Conservation (phyloP, 176 grass and related monocot genomes). For the Tillandsia fasciculata region DNA sequence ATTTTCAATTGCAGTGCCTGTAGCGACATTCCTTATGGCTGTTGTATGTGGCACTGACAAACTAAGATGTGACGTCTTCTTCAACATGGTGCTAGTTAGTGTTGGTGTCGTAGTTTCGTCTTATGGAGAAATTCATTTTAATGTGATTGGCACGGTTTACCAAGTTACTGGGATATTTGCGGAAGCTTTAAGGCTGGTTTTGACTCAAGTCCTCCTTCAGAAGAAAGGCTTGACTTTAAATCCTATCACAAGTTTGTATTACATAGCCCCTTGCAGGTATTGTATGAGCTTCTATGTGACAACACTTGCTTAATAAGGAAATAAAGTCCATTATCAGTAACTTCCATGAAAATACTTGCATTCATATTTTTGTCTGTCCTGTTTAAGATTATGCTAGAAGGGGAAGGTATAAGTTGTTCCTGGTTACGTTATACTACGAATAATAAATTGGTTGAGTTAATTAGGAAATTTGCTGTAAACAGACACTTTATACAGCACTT, state of each 20-base stretch:
- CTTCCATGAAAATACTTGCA: neutral
- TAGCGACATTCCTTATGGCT: constrained; percentile 96
- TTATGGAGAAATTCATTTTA: constrained; percentile 96
- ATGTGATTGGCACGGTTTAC: constrained; percentile 89
- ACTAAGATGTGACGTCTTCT: constrained; percentile 83
- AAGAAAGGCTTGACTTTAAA: constrained; percentile 96
- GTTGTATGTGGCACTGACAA: constrained; percentile 93
- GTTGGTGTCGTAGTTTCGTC: constrained; percentile 95
- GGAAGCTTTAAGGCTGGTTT: constrained; percentile 91
- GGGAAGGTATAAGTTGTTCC: too few relatives aligned
- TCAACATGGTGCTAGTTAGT: constrained; percentile 97
- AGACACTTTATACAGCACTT: too few relatives aligned
- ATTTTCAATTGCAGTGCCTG: constrained; percentile 74
- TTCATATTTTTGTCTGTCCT: too few relatives aligned
- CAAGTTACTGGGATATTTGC: constrained; percentile 96
- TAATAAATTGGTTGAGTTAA: too few relatives aligned
- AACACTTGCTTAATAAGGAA: constrained; percentile 4
- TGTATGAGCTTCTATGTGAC: constrained; percentile 22
- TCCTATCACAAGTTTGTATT: constrained; percentile 97
- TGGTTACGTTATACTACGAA: too few relatives aligned
- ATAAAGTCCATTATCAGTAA: neutral
- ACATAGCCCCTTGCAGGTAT: constrained; percentile 99
- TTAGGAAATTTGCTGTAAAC: too few relatives aligned
- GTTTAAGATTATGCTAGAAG: too few relatives aligned
- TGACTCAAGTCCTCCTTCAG: constrained; percentile 98